Conservation (phyloP, 2,329 filamentous ascomycete species). For the Diaporthe amygdali region DNA sequence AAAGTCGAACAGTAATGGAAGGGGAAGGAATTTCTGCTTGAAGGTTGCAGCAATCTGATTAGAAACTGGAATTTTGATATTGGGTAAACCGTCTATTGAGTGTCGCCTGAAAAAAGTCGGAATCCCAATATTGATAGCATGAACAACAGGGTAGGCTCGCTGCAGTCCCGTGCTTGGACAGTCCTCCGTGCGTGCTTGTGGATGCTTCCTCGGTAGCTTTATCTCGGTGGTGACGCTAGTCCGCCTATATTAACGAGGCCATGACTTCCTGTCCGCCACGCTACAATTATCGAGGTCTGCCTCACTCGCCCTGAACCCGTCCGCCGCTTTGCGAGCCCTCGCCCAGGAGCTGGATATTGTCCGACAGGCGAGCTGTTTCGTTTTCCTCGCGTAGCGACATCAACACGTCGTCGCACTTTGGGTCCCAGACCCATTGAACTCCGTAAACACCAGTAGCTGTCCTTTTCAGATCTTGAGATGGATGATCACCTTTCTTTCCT, state of each 20-base stretch:
- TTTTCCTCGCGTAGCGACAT: background rate
- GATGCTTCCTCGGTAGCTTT: background rate
- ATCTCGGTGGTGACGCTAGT: background rate
- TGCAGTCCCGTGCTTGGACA: conserved; percentile 1
- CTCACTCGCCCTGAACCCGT: background rate
- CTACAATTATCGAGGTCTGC: conserved; percentile 11
- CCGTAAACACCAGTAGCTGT: conserved; percentile 21
- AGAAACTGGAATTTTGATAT: conserved; percentile 17
- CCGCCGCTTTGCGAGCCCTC: background rate
- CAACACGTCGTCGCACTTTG: conserved; percentile 9
- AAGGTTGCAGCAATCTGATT: background rate
- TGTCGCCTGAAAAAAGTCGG: conserved; percentile 19
- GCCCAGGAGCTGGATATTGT: background rate
- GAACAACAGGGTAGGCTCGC: conserved; percentile 8
- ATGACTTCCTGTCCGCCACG: background rate
- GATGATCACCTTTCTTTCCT: conserved; percentile 19
- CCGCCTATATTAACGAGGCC: background rate
- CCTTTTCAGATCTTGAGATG: conserved; percentile 24
- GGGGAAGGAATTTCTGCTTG: background rate
- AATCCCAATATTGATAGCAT: conserved; percentile 9
- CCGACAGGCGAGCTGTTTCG: background rate
- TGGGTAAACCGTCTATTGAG: conserved; percentile 23
- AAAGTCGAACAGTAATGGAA: background rate
- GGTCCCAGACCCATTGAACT: conserved; percentile 19
- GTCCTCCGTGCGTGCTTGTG: background rate